Percentiles rank a stretch among this genome's conserved stretches.
phyloP scores from a whole-genome alignment of 306 rosid genomes.

The Delonix regia region DNA sequence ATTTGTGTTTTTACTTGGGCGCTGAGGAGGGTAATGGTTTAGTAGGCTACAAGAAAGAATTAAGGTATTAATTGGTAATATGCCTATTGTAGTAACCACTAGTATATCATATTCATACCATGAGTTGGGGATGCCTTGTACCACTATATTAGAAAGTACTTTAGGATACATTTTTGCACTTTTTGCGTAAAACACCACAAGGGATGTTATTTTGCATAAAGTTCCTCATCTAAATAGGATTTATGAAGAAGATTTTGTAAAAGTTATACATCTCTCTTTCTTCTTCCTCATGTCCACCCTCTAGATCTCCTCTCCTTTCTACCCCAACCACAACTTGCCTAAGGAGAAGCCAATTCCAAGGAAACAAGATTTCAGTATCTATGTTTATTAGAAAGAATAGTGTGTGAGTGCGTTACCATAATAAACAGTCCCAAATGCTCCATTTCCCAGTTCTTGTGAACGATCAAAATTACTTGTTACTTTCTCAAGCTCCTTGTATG shows the following conservation, averaged over 20 bases:
- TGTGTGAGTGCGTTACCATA: constrained; percentile 24
- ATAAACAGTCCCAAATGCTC: constrained; percentile 46
- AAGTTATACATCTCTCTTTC: too few relatives aligned
- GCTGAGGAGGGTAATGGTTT: not conserved
- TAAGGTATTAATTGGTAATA: not conserved
- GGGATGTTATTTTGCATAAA: not conserved
- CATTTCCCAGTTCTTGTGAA: constrained; percentile 58
- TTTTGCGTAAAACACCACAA: not conserved
- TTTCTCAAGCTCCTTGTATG: constrained; percentile 47
- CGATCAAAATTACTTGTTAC: constrained; percentile 59
- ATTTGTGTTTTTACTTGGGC: not conserved
- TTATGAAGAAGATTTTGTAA: too few relatives aligned
- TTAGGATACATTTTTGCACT: not conserved
- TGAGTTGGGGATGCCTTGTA: not conserved
- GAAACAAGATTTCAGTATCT: too few relatives aligned
- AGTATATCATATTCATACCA: too few relatives aligned
- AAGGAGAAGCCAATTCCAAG: too few relatives aligned
- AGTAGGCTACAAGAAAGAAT: not conserved
- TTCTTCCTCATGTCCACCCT: too few relatives aligned
- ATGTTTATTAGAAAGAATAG: not conserved
- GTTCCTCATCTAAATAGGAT: not conserved
- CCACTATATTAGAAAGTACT: too few relatives aligned
- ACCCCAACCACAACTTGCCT: too few relatives aligned
- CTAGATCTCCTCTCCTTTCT: too few relatives aligned
- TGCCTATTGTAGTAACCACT: not conserved